phyloP scores from a whole-genome alignment of 768 basidiomycete genomes.

The Mycena venus region DNA sequence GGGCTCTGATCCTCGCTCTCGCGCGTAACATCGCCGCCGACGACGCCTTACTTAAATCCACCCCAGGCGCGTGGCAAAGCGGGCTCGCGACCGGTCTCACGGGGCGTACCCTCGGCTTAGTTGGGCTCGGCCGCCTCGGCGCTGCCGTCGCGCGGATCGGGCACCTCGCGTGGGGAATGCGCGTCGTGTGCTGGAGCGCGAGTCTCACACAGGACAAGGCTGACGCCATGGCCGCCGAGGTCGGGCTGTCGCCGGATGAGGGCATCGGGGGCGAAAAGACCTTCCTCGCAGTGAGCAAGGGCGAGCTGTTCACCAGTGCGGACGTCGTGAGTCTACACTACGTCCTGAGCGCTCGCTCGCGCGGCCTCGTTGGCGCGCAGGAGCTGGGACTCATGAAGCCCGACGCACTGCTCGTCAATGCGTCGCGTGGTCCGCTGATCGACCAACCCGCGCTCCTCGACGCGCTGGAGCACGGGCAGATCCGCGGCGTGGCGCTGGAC shows the following conservation, averaged over 20 bases:
- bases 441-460: not conserved
- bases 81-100: conserved; percentile 3
- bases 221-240: not conserved
- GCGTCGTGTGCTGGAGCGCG: conserved; percentile 1
- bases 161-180: conserved; percentile 4
- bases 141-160: not conserved
- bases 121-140: not conserved
- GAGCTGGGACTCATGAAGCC: not conserved
- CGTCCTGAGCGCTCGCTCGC: not conserved
- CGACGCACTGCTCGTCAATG: not conserved
- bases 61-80: not conserved
- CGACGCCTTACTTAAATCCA: not conserved
- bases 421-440: not conserved
- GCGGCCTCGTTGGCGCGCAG: not conserved
- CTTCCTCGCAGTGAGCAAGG: not conserved
- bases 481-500: not conserved
- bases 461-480: not conserved
- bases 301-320: not conserved
- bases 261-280: not conserved
- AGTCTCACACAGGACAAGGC: not conserved
- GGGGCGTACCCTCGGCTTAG: not conserved
- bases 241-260: not conserved
- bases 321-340: conserved; percentile 3
- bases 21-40: not conserved
- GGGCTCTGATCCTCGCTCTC: conserved; percentile 1